Base-by-base conservation (phyloP, 2,329 filamentous ascomycete genomes). In the Ophiostoma montium region DNA sequence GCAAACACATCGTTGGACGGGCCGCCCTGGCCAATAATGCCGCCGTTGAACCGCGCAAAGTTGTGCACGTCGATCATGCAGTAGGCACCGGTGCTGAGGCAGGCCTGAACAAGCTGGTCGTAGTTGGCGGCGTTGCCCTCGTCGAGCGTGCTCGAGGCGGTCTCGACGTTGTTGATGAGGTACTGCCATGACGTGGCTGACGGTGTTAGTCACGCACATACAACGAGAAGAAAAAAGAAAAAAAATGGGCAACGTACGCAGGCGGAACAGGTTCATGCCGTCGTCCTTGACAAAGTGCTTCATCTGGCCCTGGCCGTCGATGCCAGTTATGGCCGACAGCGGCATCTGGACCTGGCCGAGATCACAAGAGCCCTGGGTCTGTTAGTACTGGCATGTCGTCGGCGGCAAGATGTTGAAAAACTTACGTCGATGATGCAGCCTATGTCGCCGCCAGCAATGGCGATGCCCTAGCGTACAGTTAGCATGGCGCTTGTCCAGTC, bases 21-120 rank as follows among this genome's bases (percentile, higher is more conserved):
- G 0, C 78, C 80, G 19, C 78, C 79, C 58, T 84, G 79, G 1
- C 80, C 80, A 50, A 84, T 72, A 54, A 84, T 76, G 3, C 63
- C 62, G 13, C 74, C 74, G 55, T 84, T 72, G 69, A 74, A 82
- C 44, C 79, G 70, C 0, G 71, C 78, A 62, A 69, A 76, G 61
- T 76, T 76, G 64, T 76, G 55, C 27, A 76, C 52, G 56, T 76
- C 73, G 35, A 76, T 59, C 31, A 76, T 66, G 55, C 73, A 76
- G 46, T 63, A 57, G 1, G 71, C 69, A 5, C 71, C 70, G 0
- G 70, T 69, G 30, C 47, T 58, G 15, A 76, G 57, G 53, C 73
- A 76, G 16, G 64, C 68, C 58, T 73, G 65, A 3, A 76, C 65
- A 12, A 76, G 60, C 46, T 62, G 59, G 53, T 76, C 69, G 55